These are phyloP conservation scores for Fusarium miscanthi DNA, from an alignment of 2,329 filamentous ascomycete genomes.

Conservation along the genomic window DNA sequence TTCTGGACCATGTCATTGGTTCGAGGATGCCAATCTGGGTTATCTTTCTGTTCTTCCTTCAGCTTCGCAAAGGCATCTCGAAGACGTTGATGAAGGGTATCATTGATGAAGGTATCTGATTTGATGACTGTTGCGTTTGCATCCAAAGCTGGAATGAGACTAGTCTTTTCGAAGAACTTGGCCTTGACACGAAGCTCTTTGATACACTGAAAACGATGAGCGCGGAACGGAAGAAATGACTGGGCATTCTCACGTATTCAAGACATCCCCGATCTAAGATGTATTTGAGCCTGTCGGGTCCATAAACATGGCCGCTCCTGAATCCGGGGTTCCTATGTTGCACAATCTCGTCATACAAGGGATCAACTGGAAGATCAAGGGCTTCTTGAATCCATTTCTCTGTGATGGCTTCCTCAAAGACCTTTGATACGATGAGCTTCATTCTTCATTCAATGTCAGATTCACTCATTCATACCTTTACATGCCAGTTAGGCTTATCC, in stretches of 20 bases:
- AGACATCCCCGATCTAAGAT: conserved; percentile 31
- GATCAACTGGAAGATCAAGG: conserved; percentile 14
- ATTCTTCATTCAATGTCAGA: rapidly evolving
- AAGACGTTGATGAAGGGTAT: conserved; percentile 14
- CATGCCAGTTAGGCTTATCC: conserved; percentile 43
- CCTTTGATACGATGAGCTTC: background rate
- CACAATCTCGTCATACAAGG: conserved; percentile 19
- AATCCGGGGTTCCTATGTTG: rapidly evolving
- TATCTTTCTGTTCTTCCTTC: conserved; percentile 21
- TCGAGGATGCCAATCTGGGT: conserved; percentile 33
- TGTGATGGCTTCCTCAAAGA: conserved; percentile 9
- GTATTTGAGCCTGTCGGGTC: background rate
- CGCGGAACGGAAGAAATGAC: background rate
- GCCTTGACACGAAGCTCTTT: conserved; percentile 61
- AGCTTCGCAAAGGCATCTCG: conserved; percentile 32
- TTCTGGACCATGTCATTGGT: conserved; percentile 10
- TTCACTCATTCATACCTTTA: conserved; percentile 14
- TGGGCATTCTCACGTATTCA: conserved; percentile 19
- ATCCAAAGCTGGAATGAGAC: conserved; percentile 50
- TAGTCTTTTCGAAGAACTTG: conserved; percentile 50
- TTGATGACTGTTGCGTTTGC: conserved; percentile 35
- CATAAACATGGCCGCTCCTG: background rate
- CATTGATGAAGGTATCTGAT: conserved; percentile 34
- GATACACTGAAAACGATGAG: conserved; percentile 25
- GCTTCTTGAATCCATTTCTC: conserved; percentile 29